Evolutionary conservation across 2,329 filamentous ascomycete species (phyloP), one percentile per base, ranked within the genome.

Genomic region (Thermothelomyces thermophilus): DNA sequence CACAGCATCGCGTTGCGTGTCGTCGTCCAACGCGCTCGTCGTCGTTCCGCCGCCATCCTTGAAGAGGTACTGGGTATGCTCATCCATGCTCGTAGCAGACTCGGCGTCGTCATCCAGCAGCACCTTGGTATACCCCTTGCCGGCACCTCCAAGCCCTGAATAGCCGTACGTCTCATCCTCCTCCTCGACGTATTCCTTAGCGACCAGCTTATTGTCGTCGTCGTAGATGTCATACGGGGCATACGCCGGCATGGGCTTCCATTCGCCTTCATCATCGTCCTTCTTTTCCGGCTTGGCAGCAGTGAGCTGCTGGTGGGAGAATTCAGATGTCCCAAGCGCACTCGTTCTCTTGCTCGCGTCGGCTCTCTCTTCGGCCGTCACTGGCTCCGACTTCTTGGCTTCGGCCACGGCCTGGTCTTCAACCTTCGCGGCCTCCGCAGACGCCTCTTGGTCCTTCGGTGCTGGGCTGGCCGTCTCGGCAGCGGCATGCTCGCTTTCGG

Each of bases 51-150:
- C 76, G 13, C 75, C 69, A 52, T 89, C 83, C 58, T 88, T 91
- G 73, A 98, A 98, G 3, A 98, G 76, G 65, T 98, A 98, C 49
- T 90, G 83, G 0, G 93, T 98, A 62, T 97, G 91, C 51, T 98
- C 93, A 64, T 98, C 93, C 82, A 98, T 82, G 70, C 91, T 97
- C 3, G 90, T 98, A 42, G 86, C 86, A 24, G 90, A 96, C 65
- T 95, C 82, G 13, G 84, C 90, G 67, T 98, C 93, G 56, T 98
- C 93, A 60, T 98, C 93, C 60, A 95, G 78, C 55, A 94, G 80
- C n/a, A 98, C 89, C 42, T 90, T 80, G 0, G 93, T 98, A 66
- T 98, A 98, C 4, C 93, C 93, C 68, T 90, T 96, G 34, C 90
- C 90, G 8, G 91, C 91, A 24, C 90, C 90, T 20, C 91, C 90